Evolutionary conservation across 305 asterid species (phyloP).

Genomic region (Fraxinus platypoda): DNA sequence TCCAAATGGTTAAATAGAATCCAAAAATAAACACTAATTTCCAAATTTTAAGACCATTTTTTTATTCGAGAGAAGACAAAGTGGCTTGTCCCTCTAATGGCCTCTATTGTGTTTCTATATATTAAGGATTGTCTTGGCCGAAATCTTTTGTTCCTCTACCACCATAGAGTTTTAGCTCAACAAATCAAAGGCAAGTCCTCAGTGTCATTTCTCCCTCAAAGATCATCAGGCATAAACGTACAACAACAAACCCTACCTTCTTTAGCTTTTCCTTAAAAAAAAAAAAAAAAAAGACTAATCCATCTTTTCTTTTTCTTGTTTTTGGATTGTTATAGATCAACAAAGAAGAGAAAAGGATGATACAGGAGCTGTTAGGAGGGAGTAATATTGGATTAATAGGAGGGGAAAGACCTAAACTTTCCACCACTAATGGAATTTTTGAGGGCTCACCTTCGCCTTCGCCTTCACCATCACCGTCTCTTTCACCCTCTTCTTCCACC

Average conservation of each 20-base stretch:
- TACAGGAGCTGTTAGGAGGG: slow-evolving; percentile 64
- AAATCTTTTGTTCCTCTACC: slow-evolving; percentile 35
- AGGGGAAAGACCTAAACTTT: slow-evolving; percentile 42
- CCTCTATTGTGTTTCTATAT: slow-evolving; percentile 25
- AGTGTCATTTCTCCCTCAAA: slow-evolving; percentile 28
- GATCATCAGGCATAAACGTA: not conserved
- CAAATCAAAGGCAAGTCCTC: slow-evolving; percentile 29
- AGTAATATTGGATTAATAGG: slow-evolving; percentile 40
- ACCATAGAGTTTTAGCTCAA: slow-evolving; percentile 30
- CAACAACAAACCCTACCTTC: slow-evolving; percentile 30
- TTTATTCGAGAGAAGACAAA: slow-evolving; percentile 31
- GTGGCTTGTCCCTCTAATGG: slow-evolving; percentile 33
- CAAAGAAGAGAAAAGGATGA: slow-evolving; percentile 41
- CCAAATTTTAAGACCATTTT: slow-evolving; percentile 32
- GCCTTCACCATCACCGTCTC: slow-evolving; percentile 13
- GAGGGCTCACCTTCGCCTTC: slow-evolving; percentile 33
- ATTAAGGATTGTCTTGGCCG: slow-evolving; percentile 32
- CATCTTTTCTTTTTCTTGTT: slow-evolving; percentile 18
- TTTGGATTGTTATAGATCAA: slow-evolving; percentile 32
- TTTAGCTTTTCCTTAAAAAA: slow-evolving; percentile 17
- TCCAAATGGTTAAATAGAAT: not conserved
- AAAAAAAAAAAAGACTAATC: slow-evolving; percentile 30
- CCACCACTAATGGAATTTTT: slow-evolving; percentile 22
- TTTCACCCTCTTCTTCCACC: slow-evolving; percentile 30
- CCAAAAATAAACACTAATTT: slow-evolving; percentile 5